Conservation (phyloP, 1,284 basidiomycete genomes). For the Sphagnurus paluster region DNA sequence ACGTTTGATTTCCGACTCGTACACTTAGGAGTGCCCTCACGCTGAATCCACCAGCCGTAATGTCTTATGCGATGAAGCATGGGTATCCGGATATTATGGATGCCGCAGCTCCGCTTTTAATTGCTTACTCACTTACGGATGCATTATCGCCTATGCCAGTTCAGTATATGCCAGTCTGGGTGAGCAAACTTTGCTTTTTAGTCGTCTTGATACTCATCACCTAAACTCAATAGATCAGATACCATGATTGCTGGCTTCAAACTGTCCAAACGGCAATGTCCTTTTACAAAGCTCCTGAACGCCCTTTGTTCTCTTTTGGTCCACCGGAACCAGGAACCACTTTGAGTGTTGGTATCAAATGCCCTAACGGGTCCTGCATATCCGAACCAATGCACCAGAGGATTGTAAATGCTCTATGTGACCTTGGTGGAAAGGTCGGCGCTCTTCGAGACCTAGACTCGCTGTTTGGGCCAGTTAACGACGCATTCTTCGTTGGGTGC, state of each 20-base stretch:
- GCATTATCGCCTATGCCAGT: background rate
- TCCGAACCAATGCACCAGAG: background rate
- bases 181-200: background rate
- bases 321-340: background rate
- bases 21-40: background rate
- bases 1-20: too few species aligned
- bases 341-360: background rate
- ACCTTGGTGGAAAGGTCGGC: background rate
- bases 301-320: too few species aligned
- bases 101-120: slow-evolving; percentile 19
- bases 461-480: background rate
- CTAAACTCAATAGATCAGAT: background rate
- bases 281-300: too few species aligned
- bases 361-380: background rate
- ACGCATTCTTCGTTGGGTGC: background rate
- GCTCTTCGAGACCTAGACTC: background rate
- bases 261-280: background rate
- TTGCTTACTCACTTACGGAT: slow-evolving; percentile 7
- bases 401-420: background rate
- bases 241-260: slow-evolving; percentile 1
- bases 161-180: background rate
- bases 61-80: slow-evolving; percentile 22
- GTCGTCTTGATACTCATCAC: background rate
- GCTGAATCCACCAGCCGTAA: slow-evolving; percentile 14
- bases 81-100: slow-evolving; percentile 23